Evolutionary conservation across 805 yeast genomes (phyloP).

Genomic region (Sungouiozyma intestinalis): DNA sequence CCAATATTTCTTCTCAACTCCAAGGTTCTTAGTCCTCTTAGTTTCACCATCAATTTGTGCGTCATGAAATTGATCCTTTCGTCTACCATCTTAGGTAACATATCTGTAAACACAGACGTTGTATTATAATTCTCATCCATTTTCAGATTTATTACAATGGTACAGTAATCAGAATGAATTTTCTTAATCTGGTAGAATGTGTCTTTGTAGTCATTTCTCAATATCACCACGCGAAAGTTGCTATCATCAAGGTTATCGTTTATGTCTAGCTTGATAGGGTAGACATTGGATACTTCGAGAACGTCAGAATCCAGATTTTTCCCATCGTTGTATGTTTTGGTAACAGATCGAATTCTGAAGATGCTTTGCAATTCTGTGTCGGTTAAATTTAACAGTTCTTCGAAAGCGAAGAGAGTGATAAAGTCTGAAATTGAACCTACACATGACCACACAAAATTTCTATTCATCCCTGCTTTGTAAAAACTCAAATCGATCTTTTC

Average conservation of each 20-base stretch:
- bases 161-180: constrained; percentile 7
- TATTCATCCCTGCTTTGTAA: constrained; percentile 23
- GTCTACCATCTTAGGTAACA: constrained; percentile 7
- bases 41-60: constrained; percentile 10
- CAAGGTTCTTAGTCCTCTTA: constrained; percentile 13
- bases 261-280: constrained; percentile 11
- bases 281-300: constrained; percentile 14
- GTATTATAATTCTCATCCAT: constrained; percentile 8
- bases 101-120: constrained; percentile 1
- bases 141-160: constrained; percentile 14
- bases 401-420: constrained; percentile 16
- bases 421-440: constrained; percentile 18
- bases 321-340: constrained; percentile 2
- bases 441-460: constrained; percentile 25
- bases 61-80: constrained; percentile 17
- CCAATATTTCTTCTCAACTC: constrained; percentile 25
- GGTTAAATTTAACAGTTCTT: constrained; percentile 16
- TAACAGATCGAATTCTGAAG: constrained; percentile 16
- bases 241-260: constrained; percentile 5
- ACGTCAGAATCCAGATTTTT: constrained; percentile 11
- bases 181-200: constrained; percentile 12
- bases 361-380: constrained; percentile 16
- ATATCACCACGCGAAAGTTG: constrained; percentile 14
- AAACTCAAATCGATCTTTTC: constrained; percentile 12
- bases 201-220: constrained; percentile 9